These are phyloP conservation scores for Pterulicium gracile DNA, from an alignment of 1,284 basidiomycete genomes.

Conservation along the genomic window DNA sequence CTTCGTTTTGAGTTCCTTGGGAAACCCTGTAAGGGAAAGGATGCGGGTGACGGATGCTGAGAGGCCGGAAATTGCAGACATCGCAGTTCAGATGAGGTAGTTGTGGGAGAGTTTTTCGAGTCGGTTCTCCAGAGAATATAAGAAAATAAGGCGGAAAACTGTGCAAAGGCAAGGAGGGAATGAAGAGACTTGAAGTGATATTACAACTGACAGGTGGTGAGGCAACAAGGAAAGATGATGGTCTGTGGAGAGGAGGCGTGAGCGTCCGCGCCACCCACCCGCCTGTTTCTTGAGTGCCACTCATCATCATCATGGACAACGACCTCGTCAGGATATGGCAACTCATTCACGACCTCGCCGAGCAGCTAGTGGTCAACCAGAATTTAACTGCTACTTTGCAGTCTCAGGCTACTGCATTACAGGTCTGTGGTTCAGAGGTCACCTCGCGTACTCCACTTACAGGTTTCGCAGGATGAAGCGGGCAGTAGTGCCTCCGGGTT, in stretches of 20 bases:
- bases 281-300: too few species aligned
- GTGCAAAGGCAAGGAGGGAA: too few species aligned
- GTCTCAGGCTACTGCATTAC: conserved; percentile 66
- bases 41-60: conserved; percentile 96
- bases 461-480: conserved; percentile 58
- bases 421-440: conserved; percentile 58
- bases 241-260: background rate
- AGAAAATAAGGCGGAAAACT: too few species aligned
- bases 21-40: conserved; percentile 84
- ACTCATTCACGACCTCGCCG: conserved; percentile 72
- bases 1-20: conserved; percentile 92
- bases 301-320: conserved; percentile 41
- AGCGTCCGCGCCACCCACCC: background rate
- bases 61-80: conserved; percentile 57
- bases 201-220: background rate
- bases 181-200: background rate
- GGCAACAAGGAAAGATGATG: background rate
- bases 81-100: background rate
- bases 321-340: conserved; percentile 72
- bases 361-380: conserved; percentile 82
- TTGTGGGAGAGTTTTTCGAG: too few species aligned
- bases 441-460: background rate
- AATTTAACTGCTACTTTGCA: conserved; percentile 69
- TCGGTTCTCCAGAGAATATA: too few species aligned
- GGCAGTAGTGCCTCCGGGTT: conserved; percentile 70